Evolutionary conservation across 306 rosid genomes (phyloP), one percentile per base, ranked within the genome.

Genomic region (Ziziphus jujuba): DNA sequence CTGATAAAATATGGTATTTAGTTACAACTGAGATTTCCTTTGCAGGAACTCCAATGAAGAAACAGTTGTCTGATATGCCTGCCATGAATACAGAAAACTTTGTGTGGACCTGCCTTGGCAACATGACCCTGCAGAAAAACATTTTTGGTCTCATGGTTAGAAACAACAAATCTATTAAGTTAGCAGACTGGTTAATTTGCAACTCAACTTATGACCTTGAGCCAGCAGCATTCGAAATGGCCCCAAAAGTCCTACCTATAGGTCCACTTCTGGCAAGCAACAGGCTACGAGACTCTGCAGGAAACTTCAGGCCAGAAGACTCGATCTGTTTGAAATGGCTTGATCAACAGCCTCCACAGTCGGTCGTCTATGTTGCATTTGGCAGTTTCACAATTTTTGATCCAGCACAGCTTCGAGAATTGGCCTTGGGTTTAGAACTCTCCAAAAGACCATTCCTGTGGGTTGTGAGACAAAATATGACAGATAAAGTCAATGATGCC

Each of bases 181-280:
- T 22, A 36, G 73, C 79, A 53, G 76, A 87, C 22, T 77, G 95
- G 88, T 54, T 90, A 12, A 78, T 87, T 33, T 78, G 97, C 87
- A 87, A 90, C 67, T 80, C 95, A 67, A 23, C 69, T 13, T 34
- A 75, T 63, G 90, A 82, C 6, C 86, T 90, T 19, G 91, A 85
- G 67, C 76, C 79, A 33, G 74, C 65, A 1, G 77, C 91, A 68
- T 79, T 80, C 73, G 59, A 61, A 38, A 6, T 75, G 56, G 75
- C 81, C 53, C 87, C 90, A 34, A 35, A 72, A n/a, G 71, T 78
- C 73, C 67, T 72, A 22, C 97, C 90, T 20, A 74, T 83, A 40
- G 95, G 95, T 56, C 95, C 91, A 68, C 70, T 84, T 61, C 33
- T 81, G 15, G 77, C 89, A 25, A 76, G 71, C 76, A 74, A 78